Percentiles rank a stretch among this genome's conserved stretches.
These are phyloP conservation scores for Pyrenochaeta sp. DNA, from an alignment of 2,329 filamentous ascomycete species.

Conservation along the genomic window DNA sequence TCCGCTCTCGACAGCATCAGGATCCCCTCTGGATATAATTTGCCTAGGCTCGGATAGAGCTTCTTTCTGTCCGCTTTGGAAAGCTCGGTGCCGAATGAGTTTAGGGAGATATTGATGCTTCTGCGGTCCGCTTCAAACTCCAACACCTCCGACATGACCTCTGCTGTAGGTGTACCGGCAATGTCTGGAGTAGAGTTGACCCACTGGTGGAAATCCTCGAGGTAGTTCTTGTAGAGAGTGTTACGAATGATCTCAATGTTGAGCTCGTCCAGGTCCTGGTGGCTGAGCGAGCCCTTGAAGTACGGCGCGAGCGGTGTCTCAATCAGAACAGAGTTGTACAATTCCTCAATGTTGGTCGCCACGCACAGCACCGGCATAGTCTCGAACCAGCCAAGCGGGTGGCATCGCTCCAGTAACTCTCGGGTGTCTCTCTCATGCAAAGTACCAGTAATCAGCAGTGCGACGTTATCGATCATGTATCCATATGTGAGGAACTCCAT, in stretches of 20 bases:
- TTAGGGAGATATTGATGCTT: constrained; percentile 98
- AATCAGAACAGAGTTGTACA: constrained; percentile 97
- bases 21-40: constrained; percentile 91
- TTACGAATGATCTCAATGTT: constrained; percentile 99
- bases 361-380: constrained; percentile 98
- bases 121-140: constrained; percentile 96
- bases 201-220: constrained; percentile 96
- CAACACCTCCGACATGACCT: constrained; percentile 94
- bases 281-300: constrained; percentile 95
- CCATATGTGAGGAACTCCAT: constrained; percentile 99
- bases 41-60: constrained; percentile 91
- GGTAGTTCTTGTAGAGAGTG: constrained; percentile 98
- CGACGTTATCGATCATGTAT: constrained; percentile 99
- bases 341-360: constrained; percentile 96
- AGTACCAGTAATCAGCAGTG: constrained; percentile 95
- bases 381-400: constrained; percentile 98
- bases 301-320: constrained; percentile 95
- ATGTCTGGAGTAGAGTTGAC: constrained; percentile 90
- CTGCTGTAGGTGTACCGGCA: constrained; percentile 84
- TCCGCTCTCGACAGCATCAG: constrained; percentile 95
- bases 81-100: constrained; percentile 97
- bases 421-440: constrained; percentile 96
- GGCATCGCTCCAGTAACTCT: constrained; percentile 93
- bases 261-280: constrained; percentile 96
- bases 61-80: constrained; percentile 94